These are phyloP conservation scores for Mortierella sp. DNA, from an alignment of 371 early-diverging fungal genomes.

Conservation along the genomic window DNA sequence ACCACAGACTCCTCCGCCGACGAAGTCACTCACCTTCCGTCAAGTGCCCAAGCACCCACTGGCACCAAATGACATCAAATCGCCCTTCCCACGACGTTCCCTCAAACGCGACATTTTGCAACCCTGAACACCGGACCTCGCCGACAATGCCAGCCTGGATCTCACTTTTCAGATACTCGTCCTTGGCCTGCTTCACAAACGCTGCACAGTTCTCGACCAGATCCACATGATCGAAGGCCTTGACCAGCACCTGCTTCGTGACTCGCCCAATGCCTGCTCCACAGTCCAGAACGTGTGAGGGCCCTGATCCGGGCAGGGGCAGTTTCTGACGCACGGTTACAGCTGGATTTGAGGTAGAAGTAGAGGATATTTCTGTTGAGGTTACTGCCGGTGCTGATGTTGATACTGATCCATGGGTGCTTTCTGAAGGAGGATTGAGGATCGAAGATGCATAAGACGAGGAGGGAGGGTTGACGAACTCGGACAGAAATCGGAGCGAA, in stretches of 20 bases:
- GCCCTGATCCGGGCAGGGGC: slow-evolving; percentile 31
- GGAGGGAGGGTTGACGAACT: slow-evolving; percentile 59
- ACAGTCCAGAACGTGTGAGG: slow-evolving; percentile 73
- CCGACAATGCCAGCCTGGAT: slow-evolving; percentile 66
- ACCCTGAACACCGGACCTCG: slow-evolving; percentile 73
- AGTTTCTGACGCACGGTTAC: slow-evolving; percentile 25
- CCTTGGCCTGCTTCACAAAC: slow-evolving; percentile 82
- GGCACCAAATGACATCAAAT: slow-evolving; percentile 96
- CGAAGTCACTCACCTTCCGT: slow-evolving; percentile 68
- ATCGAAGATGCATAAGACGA: slow-evolving; percentile 48
- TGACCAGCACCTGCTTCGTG: slow-evolving; percentile 83
- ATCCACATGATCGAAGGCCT: slow-evolving; percentile 85
- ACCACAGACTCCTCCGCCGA: background rate
- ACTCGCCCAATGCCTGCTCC: slow-evolving; percentile 97
- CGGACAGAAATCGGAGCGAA: slow-evolving; percentile 75
- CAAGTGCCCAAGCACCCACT: slow-evolving; percentile 93
- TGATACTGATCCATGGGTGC: background rate
- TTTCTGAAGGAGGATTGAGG: slow-evolving; percentile 59
- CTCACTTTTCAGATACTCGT: slow-evolving; percentile 67
- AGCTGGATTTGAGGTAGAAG: background rate
- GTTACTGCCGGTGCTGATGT: background rate
- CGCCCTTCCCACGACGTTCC: slow-evolving; percentile 58
- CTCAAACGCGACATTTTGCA: slow-evolving; percentile 88
- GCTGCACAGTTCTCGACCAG: slow-evolving; percentile 86
- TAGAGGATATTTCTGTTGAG: too few relatives aligned